Base-by-base conservation (phyloP, 306 rosid species). In the Oemleria cerasiformis region DNA sequence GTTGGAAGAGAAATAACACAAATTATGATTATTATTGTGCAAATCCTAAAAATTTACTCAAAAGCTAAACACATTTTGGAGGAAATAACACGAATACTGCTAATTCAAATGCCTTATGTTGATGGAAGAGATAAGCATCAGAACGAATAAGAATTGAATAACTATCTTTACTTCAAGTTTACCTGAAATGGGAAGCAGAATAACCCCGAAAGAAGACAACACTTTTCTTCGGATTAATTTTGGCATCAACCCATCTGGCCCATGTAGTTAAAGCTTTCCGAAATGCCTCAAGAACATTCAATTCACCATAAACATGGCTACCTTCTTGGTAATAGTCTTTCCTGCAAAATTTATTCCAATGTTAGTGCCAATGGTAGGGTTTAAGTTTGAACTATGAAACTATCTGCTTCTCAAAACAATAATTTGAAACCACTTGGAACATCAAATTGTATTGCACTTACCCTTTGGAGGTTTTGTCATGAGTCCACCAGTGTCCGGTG, bases 401-500 rank as follows among this genome's bases (percentile, higher is more conserved):
- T 10, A 11, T n/a, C 43, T 6, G 75, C 15, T 25, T 16, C 25
- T 43, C 14, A 65, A 9, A 9, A 63, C 17, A 39, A 49, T 9
- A 14, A 68, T 42, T 44, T 23, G 63, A 60, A 55, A 43, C 40
- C 38, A 58, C 21, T 50, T 3, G 1, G 2, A 62, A 50, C 45
- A 9, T 15, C 41, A 41, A 53, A 17, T 50, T 48, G 69, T 2
- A 41, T 38, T 45, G 47, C 7, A 30, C 63, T 73, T 79, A 91
- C 99, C 99, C 99, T 83, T 41, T 83, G 20, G 99, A 77, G 58
- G 99, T 94, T 83, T 94, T 94, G 0, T 89, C 97, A 80, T 94
- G 99, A 75, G 97, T 94, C 99, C 99, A 94, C 99, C 99, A 94
- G 75, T 94, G 99, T 16, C 97, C 99, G 17, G 99, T 91, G 87